A percentile compares a stretch with the other conserved stretches of the same genome.
phyloP scores from a whole-genome alignment of 768 basidiomycete species.

The Leucocoprinus sp. region DNA sequence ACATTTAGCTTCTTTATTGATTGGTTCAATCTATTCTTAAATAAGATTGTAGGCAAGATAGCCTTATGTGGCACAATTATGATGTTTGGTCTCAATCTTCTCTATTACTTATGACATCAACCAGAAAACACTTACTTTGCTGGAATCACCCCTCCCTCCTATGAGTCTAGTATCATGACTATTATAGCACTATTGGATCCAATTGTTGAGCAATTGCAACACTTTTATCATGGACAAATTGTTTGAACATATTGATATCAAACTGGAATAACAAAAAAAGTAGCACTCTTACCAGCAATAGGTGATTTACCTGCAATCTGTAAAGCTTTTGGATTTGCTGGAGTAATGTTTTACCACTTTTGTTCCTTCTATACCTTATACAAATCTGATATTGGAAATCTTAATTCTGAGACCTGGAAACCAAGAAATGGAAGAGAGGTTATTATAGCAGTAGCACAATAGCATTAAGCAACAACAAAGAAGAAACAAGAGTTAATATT shows the following conservation, averaged over 20 bases:
- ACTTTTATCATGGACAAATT: slow-evolving; percentile 10
- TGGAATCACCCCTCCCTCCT: slow-evolving; percentile 18
- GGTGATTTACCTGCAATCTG: slow-evolving; percentile 17
- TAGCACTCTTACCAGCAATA: slow-evolving; percentile 15
- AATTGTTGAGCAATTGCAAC: slow-evolving; percentile 14
- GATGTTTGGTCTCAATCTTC: slow-evolving; percentile 15
- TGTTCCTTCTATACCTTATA: slow-evolving; percentile 21
- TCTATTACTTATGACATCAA: slow-evolving; percentile 11
- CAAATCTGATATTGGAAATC: slow-evolving; percentile 12
- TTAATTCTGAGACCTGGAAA: slow-evolving; percentile 1
- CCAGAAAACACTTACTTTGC: slow-evolving; percentile 12
- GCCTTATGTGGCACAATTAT: slow-evolving; percentile 15
- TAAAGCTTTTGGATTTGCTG: slow-evolving; percentile 17
- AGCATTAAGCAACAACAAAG: too few relatives aligned
- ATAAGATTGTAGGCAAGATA: slow-evolving; percentile 20
- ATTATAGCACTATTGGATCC: slow-evolving; percentile 14
- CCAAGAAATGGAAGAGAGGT: slow-evolving; percentile 12
- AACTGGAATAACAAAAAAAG: slow-evolving; percentile 12
- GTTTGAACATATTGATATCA: slow-evolving; percentile 15
- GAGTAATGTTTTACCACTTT: slow-evolving; percentile 13
- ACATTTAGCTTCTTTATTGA: too few relatives aligned
- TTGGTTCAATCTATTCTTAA: too few relatives aligned
- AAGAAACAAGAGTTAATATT: too few relatives aligned
- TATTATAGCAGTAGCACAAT: too few relatives aligned
- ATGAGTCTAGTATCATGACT: slow-evolving; percentile 15